Evolutionary conservation across 257 asterid genomes (phyloP), one percentile per base, ranked within the genome.

Genomic region (Gentiana dahurica): DNA sequence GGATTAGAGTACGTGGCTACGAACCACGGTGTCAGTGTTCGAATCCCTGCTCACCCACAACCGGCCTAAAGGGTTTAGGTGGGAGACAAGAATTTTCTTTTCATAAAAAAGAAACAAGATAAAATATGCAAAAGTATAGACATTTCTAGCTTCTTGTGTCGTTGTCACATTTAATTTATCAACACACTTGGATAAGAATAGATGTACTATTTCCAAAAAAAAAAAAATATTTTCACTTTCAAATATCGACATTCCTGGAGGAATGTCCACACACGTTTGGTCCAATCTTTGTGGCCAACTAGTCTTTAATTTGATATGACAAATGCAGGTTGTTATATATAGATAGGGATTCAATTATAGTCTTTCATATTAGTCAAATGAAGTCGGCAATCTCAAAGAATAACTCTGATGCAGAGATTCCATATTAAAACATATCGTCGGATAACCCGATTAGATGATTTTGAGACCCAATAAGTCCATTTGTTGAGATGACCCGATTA

Each of bases 231-330:
- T 12, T 32, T 12, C 13, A n/a, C 45, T 37, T 58, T n/a, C 34
- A 58, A 36, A 34, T 58, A 58, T 45, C 63, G 45, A 5, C 6
- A 6, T 8, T 33, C 35, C 34, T 35, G 3, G 36, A 46, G 47
- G 63, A 58, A 58, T 58, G 54, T 58, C 63, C 63, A 58, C 54
- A 47, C 63, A 58, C 54, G 63, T 58, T 44, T n/a, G 47, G 9
- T 58, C 63, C 34, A 58, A 12, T 7, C 36, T 43, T 47, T 58
- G 5, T 24, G 13, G 63, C 35, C 54, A 38, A 46, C 63, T 44
- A 12, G 54, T 46, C 63, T 34, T 36, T 7, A 47, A 58, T 2
- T n/a, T 34, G 35, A 47, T 58, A 52, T 45, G 41, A 47, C 35
- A 58, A 44, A 32, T 12, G 10, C 2, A 34, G 54, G 46, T 10